A percentile compares a stretch with the other conserved stretches of the same genome.
Conservation (phyloP, 2,329 filamentous ascomycete genomes). For the Talaromyces sp. region DNA sequence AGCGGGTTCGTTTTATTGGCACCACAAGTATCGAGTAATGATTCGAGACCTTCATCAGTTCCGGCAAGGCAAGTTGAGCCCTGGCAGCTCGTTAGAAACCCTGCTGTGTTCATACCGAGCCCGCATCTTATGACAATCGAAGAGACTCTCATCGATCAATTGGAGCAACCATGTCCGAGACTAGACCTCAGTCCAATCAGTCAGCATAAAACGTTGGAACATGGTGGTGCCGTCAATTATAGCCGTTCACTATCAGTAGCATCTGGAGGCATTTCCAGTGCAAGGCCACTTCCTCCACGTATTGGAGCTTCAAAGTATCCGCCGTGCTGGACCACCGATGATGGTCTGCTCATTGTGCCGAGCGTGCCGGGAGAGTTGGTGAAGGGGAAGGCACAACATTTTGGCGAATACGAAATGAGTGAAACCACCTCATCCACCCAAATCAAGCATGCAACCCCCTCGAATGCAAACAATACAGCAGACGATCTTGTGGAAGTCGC, state of each 20-base stretch:
- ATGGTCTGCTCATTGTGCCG: slow-evolving; percentile 18
- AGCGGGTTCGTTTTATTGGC: not conserved
- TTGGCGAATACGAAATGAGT: not conserved
- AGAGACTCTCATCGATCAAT: not conserved
- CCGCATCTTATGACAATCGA: slow-evolving; percentile 7
- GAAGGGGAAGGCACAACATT: not conserved
- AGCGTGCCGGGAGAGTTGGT: slow-evolving; percentile 11
- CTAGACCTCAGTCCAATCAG: not conserved
- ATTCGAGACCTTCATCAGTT: not conserved
- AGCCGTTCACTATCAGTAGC: not conserved
- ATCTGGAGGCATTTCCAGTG: not conserved
- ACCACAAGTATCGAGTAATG: not conserved
- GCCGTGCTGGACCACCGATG: slow-evolving; percentile 10
- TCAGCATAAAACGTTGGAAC: not conserved
- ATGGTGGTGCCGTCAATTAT: not conserved
- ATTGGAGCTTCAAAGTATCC: slow-evolving; percentile 8
- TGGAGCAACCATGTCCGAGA: not conserved
- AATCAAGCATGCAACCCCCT: not conserved
- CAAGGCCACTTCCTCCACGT: not conserved
- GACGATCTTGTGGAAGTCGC: not conserved
- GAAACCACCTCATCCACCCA: not conserved
- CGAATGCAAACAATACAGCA: not conserved
- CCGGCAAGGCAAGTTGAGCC: not conserved
- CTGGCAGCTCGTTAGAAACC: not conserved
- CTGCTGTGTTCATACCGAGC: not conserved